These are phyloP conservation scores for Oryza australiensis DNA, from an alignment of 176 grass and related monocot species.

Conservation along the genomic window DNA sequence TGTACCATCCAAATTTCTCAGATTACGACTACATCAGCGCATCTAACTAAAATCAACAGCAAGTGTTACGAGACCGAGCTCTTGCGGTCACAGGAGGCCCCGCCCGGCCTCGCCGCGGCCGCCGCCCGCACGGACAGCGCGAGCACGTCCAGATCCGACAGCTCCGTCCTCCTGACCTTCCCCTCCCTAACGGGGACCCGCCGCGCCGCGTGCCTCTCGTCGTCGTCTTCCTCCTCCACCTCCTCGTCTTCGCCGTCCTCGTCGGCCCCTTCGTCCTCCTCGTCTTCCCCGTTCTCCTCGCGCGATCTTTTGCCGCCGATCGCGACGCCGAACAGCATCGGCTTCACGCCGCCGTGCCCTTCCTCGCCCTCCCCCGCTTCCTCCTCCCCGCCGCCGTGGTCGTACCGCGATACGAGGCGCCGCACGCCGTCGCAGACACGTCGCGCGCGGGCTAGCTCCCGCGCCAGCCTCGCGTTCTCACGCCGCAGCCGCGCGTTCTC, in stretches of 20 bases:
- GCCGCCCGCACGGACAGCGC: constrained; percentile 55
- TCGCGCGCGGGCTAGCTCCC: constrained; percentile 66
- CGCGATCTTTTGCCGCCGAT: constrained; percentile 49
- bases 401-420: constrained; percentile 53
- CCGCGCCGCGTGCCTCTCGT: constrained; percentile 34
- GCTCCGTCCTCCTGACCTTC: constrained; percentile 33
- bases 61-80: constrained; percentile 3
- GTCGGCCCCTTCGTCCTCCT: constrained; percentile 3
- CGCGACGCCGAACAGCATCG: constrained; percentile 68
- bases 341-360: constrained; percentile 3
- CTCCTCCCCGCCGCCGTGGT: constrained; percentile 18
- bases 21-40: neutral
- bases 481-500: constrained; percentile 72
- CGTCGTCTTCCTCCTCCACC: constrained; percentile 15
- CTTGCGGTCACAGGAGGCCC: constrained; percentile 36
- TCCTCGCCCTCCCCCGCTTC: constrained; percentile 21
- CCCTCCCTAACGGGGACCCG: neutral
- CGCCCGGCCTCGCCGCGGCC: constrained; percentile 49
- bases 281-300: neutral
- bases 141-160: constrained; percentile 46
- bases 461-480: constrained; percentile 72
- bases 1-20: neutral
- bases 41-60: neutral
- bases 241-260: constrained; percentile 32
- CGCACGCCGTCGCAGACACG: constrained; percentile 68